Base-by-base conservation (phyloP, 352 stramenopile species). In the Thalassiosira hispida region DNA sequence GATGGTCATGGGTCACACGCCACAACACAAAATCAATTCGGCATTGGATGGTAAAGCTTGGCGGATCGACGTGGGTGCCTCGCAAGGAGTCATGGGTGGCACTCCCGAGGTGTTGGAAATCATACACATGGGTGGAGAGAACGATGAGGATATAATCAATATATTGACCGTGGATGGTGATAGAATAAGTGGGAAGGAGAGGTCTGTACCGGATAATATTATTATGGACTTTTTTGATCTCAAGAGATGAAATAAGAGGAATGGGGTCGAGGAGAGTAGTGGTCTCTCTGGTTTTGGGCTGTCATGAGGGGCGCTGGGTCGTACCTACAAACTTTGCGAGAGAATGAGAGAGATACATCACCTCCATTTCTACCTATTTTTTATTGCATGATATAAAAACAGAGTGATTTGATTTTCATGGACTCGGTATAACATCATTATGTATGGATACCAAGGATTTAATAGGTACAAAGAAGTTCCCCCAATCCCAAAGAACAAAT, bases 1-100 rank as follows among this genome's bases (percentile, higher is more conserved):
- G 25, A 89, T 92, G 79, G 84, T 93, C 12, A 88, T 93, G 75
- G 88, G 88, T 12, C 88, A 93, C 69, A 93, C 86, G n/a, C 77
- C 85, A 1, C 88, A 93, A 79, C 31, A 63, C 18, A 35, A 76
- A 67, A 91, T 92, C 51, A 93, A 93, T 81, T 77, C 75, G 11
- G 83, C 75, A 2, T 68, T 90, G 14, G 47, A 78, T 7, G 84
- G 86, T 31, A 85, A 76, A 52, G 86, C 83, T 18, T 92, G 85
- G 86, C 64, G 88, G 29, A 75, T 92, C 31, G 88, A 93, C 73
- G 80, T 91, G 6, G 88, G 84, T 49, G 76, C 79, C 6, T 83
- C 59, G 23, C 25, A 60, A 16, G 83, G 84, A 16, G 83, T 91
- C 3, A 86, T 89, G 65, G 63, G 62, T 8, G 78, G 77, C n/a